A percentile compares a stretch with the other conserved stretches of the same genome.
phyloP scores from a whole-genome alignment of 2,329 filamentous ascomycete species.

The Paramyrothecium roridum region DNA sequence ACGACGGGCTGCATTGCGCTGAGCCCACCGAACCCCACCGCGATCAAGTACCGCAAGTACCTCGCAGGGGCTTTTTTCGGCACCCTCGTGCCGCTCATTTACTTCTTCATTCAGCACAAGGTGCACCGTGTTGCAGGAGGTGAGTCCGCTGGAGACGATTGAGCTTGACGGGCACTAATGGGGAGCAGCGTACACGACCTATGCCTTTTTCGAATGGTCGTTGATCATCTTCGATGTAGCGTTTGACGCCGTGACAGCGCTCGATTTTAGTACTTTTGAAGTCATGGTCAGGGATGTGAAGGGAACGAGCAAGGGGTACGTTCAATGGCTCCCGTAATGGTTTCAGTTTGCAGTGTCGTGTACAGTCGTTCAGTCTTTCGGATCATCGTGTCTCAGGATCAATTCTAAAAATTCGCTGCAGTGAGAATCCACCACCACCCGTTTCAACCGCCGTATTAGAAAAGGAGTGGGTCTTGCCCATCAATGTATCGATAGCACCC shows the following conservation, averaged over 20 bases:
- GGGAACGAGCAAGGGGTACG: constrained; percentile 95
- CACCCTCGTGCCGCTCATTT: constrained; percentile 83
- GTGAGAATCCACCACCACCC: constrained; percentile 43
- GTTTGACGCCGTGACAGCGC: constrained; percentile 90
- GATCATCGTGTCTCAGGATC: constrained; percentile 10
- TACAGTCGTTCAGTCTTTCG: constrained; percentile 16
- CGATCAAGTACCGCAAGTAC: constrained; percentile 86
- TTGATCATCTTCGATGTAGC: constrained; percentile 92
- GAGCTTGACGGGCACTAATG: neutral
- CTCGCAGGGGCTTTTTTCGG: constrained; percentile 84
- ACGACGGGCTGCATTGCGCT: constrained; percentile 85
- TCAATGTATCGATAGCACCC: neutral
- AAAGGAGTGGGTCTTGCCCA: constrained; percentile 63
- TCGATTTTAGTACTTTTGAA: constrained; percentile 89
- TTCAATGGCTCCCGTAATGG: constrained; percentile 92
- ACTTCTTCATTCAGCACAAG: constrained; percentile 99
- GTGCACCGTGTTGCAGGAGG: constrained; percentile 91
- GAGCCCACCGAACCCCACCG: constrained; percentile 78
- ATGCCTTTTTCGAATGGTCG: constrained; percentile 97
- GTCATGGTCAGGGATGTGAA: constrained; percentile 85
- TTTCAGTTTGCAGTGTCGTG: constrained; percentile 24
- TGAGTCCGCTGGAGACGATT: constrained; percentile 42
- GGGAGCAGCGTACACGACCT: constrained; percentile 84
- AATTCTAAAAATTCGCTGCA: constrained; percentile 42
- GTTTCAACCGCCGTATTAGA: constrained; percentile 54